phyloP scores from a whole-genome alignment of 2,329 filamentous ascomycete species.

The Monosporascus sp. region DNA sequence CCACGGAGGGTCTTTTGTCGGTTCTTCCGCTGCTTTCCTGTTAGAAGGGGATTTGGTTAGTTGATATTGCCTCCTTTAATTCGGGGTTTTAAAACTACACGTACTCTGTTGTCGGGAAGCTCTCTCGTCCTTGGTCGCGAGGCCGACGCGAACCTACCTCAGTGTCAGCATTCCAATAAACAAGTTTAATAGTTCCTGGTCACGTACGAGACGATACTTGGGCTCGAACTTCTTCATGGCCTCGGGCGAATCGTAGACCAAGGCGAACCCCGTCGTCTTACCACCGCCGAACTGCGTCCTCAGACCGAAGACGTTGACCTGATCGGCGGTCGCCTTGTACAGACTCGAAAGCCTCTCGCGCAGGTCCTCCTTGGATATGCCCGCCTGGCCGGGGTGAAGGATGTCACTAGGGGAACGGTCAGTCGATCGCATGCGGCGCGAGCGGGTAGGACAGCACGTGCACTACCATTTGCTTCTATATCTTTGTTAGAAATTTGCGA shows the following conservation, averaged over 20 bases:
- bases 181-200: slow-evolving; percentile 44
- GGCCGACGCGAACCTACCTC: no score
- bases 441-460: no score
- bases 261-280: slow-evolving; percentile 97
- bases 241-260: slow-evolving; percentile 95
- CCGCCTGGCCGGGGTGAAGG: slow-evolving; percentile 94
- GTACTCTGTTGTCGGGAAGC: no score
- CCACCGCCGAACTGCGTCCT: slow-evolving; percentile 97
- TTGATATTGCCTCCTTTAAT: no score
- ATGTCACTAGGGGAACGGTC: slow-evolving; percentile 64
- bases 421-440: not conserved
- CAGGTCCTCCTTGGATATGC: slow-evolving; percentile 98
- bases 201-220: slow-evolving; percentile 88
- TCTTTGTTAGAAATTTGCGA: no score
- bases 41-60: slow-evolving; percentile 27
- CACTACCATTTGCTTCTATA: no score
- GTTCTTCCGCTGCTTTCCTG: slow-evolving; percentile 99
- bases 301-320: slow-evolving; percentile 95
- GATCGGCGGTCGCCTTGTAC: slow-evolving; percentile 96
- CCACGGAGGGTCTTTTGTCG: slow-evolving; percentile 97
- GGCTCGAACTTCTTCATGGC: slow-evolving; percentile 99
- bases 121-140: no score
- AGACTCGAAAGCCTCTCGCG: slow-evolving; percentile 85
- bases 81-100: no score
- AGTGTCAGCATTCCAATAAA: no score